phyloP scores from a whole-genome alignment of 2,329 filamentous ascomycete species.

The Orbilia ellipsospora region DNA sequence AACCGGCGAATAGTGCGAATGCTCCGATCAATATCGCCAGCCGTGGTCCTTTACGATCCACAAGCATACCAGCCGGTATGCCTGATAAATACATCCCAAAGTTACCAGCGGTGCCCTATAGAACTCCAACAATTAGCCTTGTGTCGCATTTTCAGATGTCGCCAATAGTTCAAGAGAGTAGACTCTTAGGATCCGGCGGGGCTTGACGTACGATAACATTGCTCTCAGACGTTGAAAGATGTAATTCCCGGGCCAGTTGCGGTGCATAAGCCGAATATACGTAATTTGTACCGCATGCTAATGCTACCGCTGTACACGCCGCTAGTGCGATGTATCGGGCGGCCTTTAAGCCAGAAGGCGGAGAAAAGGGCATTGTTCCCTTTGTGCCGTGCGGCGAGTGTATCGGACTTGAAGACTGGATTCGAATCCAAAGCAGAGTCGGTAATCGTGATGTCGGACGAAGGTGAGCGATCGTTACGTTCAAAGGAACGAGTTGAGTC shows the following conservation, averaged over 20 bases:
- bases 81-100: slow-evolving; percentile 94
- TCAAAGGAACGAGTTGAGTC: background rate
- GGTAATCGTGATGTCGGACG: background rate
- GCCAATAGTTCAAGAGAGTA: background rate
- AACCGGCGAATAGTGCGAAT: slow-evolving; percentile 78
- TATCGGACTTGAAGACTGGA: background rate
- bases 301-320: slow-evolving; percentile 76
- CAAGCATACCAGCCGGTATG: slow-evolving; percentile 86
- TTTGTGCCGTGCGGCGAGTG: slow-evolving; percentile 9
- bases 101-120: slow-evolving; percentile 74
- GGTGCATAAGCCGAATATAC: slow-evolving; percentile 98
- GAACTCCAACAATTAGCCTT: slow-evolving; percentile 51
- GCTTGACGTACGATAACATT: slow-evolving; percentile 79
- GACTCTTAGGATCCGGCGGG: background rate
- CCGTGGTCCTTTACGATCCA: slow-evolving; percentile 83
- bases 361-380: slow-evolving; percentile 50
- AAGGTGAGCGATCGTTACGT: background rate
- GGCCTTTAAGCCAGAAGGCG: slow-evolving; percentile 43
- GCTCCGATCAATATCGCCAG: slow-evolving; percentile 81
- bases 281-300: slow-evolving; percentile 93
- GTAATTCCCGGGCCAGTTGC: slow-evolving; percentile 87
- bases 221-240: slow-evolving; percentile 88
- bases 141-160: no score
- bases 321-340: slow-evolving; percentile 55
- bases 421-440: background rate